These are phyloP conservation scores for Penicillium polonicum DNA, from an alignment of 2,329 filamentous ascomycete species.

Conservation along the genomic window DNA sequence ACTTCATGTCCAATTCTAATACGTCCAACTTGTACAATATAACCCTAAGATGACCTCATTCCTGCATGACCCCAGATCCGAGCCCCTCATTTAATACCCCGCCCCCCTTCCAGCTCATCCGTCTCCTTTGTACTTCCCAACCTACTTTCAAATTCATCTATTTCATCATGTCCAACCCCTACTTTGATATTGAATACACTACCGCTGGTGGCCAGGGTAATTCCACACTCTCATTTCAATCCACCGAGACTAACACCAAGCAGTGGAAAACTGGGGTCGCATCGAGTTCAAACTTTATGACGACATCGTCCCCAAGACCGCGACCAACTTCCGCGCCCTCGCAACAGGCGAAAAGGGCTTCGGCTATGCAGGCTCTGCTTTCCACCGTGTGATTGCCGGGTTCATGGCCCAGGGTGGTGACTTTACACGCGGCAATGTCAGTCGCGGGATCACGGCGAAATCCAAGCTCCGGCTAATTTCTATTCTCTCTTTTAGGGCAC, in stretches of 20 bases:
- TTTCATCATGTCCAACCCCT: not conserved
- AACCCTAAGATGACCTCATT: not conserved
- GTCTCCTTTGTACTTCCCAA: not conserved
- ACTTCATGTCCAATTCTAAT: not conserved
- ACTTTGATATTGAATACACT: not conserved
- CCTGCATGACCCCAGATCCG: not conserved
- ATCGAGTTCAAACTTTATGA: conserved; percentile 86
- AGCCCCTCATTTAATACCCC: not conserved
- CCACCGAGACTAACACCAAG: not conserved
- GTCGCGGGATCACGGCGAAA: conserved; percentile 33
- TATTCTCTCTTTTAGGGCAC: conserved; percentile 62
- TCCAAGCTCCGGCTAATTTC: not conserved
- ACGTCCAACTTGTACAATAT: not conserved
- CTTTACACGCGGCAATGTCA: conserved; percentile 85
- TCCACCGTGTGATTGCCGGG: conserved; percentile 84
- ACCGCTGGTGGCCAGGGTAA: not conserved
- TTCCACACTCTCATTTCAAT: no score
- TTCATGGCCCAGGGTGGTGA: conserved; percentile 95
- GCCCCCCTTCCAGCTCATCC: not conserved
- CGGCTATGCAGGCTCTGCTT: conserved; percentile 74
- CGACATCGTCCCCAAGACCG: conserved; percentile 79
- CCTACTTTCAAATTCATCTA: not conserved
- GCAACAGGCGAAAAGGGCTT: conserved; percentile 78
- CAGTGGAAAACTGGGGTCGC: conserved; percentile 53
- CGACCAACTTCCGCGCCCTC: conserved; percentile 75